Percentiles rank a stretch among this genome's conserved stretches.
These are phyloP conservation scores for Bretschneidera sinensis DNA, from an alignment of 345 rosid species.

Conservation along the genomic window DNA sequence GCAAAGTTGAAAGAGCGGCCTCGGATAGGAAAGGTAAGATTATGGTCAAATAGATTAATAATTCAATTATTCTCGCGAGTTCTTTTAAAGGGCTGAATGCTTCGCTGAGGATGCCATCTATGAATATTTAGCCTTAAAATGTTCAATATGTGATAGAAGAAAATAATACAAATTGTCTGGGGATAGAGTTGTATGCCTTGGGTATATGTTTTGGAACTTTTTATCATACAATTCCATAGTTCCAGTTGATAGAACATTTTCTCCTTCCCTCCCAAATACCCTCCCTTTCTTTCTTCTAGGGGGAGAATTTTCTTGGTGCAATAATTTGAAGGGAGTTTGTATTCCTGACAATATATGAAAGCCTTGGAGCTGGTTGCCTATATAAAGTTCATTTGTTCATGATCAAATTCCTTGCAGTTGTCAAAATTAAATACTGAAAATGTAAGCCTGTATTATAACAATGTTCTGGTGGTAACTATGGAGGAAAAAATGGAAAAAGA, in stretches of 20 bases:
- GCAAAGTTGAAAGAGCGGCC: conserved; percentile 86
- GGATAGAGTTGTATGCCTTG: too few relatives aligned
- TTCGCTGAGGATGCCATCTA: neutral
- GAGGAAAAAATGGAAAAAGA: too few relatives aligned
- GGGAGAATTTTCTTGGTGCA: neutral
- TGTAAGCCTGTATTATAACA: too few relatives aligned
- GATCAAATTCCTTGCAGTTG: too few relatives aligned
- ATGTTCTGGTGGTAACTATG: too few relatives aligned
- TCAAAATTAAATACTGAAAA: too few relatives aligned
- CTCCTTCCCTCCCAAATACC: neutral
- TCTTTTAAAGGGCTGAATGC: neutral
- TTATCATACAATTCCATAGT: neutral
- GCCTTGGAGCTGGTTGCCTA: neutral
- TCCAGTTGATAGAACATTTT: neutral
- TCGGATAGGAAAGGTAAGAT: conserved; percentile 75
- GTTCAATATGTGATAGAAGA: too few relatives aligned
- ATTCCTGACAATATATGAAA: neutral
- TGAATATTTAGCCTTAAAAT: too few relatives aligned
- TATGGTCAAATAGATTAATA: neutral
- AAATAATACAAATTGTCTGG: too few relatives aligned
- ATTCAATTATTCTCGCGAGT: neutral
- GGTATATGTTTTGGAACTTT: too few relatives aligned
- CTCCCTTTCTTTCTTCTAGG: neutral
- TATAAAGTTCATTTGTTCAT: neutral
- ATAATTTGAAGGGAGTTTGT: neutral